Base-by-base conservation (phyloP, 768 basidiomycete species). In the Agaricus subrufescens region DNA sequence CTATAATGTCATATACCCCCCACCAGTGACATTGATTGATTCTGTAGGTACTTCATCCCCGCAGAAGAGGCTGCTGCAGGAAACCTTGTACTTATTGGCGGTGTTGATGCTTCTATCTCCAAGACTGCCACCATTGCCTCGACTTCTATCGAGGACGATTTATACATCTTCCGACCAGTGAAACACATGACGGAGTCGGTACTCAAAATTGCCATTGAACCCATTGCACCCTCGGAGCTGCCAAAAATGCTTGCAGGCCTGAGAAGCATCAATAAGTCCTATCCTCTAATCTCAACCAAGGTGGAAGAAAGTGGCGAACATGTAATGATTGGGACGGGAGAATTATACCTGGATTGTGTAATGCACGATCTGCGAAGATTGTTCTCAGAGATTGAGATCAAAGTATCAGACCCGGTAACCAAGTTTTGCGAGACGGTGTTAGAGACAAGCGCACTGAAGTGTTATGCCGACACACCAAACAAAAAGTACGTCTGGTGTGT, bases 221-320 rank as follows among this genome's bases (percentile, higher is more conserved):
- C 97, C 10, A 95, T 99, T 54, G 86, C 90, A 8, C 97, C 97
- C 9, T 98, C 95, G 10, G 97, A 99, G 72, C 77, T 99, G 34
- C 97, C 97, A 15, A 99, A 99, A 69, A 98, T 99, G 97, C 77
- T 99, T 58, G 90, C 97, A 12, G 97, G 97, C 52, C 72, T 99
- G 56, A 88, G 97, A 58, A 97, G 92, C 62, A 84, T 99, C 73
- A 98, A 98, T 76, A 99, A 98, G 70, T 94, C 92, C 30, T 99
- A 98, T 70, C 96, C 97, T 3, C 80, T 99, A 11, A 84, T 91
- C 9, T 80, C 86, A 46, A 98, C 97, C 1, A 97, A 98, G 69
- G 97, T 98, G 26, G 97, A 99, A 70, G 97, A 99, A 71, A 93
- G 90, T 52, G 97, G 97, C 19, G 97, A 99, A 68, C 97, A 99